phyloP scores from a whole-genome alignment of 1,139 yeast genomes.

The Candida tetrigidarum region DNA sequence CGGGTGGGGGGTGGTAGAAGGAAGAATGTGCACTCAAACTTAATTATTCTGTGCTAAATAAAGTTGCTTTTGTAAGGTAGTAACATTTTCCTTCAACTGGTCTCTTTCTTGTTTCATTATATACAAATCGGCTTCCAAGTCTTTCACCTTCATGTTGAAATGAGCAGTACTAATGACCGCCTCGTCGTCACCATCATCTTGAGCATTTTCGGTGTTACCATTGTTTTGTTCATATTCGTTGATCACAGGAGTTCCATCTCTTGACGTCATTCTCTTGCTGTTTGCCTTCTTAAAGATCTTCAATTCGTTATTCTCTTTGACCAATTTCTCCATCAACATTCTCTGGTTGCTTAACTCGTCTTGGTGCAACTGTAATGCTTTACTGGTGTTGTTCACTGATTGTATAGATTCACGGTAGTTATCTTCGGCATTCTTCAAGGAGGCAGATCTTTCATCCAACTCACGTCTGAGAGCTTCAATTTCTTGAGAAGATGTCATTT shows the following conservation, averaged over 20 bases:
- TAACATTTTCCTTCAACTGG: slow-evolving; percentile 68
- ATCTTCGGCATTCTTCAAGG: slow-evolving; percentile 48
- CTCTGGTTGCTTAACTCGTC: slow-evolving; percentile 68
- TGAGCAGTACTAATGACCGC: slow-evolving; percentile 63
- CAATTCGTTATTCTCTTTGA: slow-evolving; percentile 72
- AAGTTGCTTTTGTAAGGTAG: slow-evolving; percentile 61
- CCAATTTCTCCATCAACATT: slow-evolving; percentile 56
- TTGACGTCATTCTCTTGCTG: slow-evolving; percentile 37
- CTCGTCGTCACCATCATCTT: slow-evolving; percentile 46
- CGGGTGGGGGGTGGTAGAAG: too few species aligned
- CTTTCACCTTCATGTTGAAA: slow-evolving; percentile 76
- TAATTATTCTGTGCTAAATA: slow-evolving; percentile 30
- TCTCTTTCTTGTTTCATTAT: slow-evolving; percentile 86
- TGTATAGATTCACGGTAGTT: slow-evolving; percentile 74
- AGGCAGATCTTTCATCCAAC: slow-evolving; percentile 30
- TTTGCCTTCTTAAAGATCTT: slow-evolving; percentile 52
- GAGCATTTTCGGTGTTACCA: slow-evolving; percentile 20
- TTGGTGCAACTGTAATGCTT: slow-evolving; percentile 75
- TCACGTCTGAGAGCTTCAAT: slow-evolving; percentile 41
- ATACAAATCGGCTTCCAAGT: slow-evolving; percentile 81
- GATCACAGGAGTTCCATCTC: slow-evolving; percentile 27
- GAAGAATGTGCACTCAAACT: slow-evolving; percentile 1
- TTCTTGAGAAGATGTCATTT: slow-evolving; percentile 34
- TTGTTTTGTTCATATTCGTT: slow-evolving; percentile 16
- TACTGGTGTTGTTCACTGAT: slow-evolving; percentile 74